Conservation (phyloP, 192 early-diverging fungal genomes). For the Backusella mclennaniae region DNA sequence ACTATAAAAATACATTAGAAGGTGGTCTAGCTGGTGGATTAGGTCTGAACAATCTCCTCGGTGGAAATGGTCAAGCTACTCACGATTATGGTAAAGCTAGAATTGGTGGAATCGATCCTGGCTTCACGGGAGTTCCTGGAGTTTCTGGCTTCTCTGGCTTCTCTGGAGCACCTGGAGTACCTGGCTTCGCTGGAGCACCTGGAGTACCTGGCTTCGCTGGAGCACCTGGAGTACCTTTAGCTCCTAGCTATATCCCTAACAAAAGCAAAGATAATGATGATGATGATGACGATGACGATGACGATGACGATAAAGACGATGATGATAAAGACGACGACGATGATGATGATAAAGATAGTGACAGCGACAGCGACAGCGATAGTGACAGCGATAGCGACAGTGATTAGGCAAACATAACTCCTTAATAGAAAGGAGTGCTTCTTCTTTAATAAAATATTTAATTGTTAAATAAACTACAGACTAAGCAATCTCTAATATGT, state of each 20-base stretch:
- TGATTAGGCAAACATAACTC: background rate
- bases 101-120: background rate
- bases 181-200: background rate
- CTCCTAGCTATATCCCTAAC: background rate
- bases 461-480: background rate
- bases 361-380: background rate
- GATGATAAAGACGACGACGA: background rate
- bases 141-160: background rate
- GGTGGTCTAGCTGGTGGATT: background rate
- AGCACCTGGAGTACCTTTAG: background rate
- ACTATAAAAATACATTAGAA: background rate
- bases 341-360: background rate
- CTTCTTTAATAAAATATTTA: background rate
- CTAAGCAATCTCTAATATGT: background rate
- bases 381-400: background rate
- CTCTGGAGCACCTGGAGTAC: background rate
- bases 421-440: background rate
- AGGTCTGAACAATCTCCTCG: background rate
- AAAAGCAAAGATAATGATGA: background rate
- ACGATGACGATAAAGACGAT: background rate
- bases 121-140: background rate
- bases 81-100: background rate
- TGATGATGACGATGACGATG: background rate
- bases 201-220: background rate
- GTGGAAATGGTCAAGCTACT: background rate